Base-by-base conservation (phyloP, 2,329 filamentous ascomycete genomes). In the Fragosphaeria purpurea region DNA sequence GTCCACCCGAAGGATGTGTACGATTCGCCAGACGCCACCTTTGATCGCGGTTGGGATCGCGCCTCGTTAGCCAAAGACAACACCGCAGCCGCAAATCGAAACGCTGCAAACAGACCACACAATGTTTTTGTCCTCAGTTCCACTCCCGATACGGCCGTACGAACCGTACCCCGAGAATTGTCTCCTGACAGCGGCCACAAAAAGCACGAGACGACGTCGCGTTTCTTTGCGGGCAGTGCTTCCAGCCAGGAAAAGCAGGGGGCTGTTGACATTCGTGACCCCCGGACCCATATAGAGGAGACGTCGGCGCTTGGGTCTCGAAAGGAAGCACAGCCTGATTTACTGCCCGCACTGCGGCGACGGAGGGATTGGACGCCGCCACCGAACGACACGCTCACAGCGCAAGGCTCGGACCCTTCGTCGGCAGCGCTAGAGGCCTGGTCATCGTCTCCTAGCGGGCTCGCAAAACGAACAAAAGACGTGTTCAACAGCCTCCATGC, bases 361-460 rank as follows among this genome's bases (percentile, higher is more conserved):
- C 73, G 80, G 53, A 60, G 67, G 11, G 74, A 82, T 52, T 89
- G 85, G 86, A 89, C 86, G 1, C 85, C 84, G 2, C 75, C 80
- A 4, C 51, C 58, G 54, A 40, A 55, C n/a, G 57, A 55, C 13
- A 55, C 53, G 4, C 43, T 44, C 0, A 2, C 32, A 1, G 10
- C 41, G 1, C n/a, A 63, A 3, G 61, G 61, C 11, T 62, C 64
- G 0, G 63, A 63, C 6, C 63, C 65, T 1, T 41, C 46, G 2
- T 66, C 69, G 0, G 57, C 64, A 37, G 47, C 58, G 6, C 55
- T 57, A 12, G 68, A 67, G 44, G 46, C 66, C 7, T 48, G 46
- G 50, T 55, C 56, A 1, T 53, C 57, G 9, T 47, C 54, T 1
- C 44, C 31, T 9, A 43, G 11, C 35, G 11, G 35, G 35, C 35